Conservation (phyloP, 2,329 filamentous ascomycete species). For the Talaromyces sp. region DNA sequence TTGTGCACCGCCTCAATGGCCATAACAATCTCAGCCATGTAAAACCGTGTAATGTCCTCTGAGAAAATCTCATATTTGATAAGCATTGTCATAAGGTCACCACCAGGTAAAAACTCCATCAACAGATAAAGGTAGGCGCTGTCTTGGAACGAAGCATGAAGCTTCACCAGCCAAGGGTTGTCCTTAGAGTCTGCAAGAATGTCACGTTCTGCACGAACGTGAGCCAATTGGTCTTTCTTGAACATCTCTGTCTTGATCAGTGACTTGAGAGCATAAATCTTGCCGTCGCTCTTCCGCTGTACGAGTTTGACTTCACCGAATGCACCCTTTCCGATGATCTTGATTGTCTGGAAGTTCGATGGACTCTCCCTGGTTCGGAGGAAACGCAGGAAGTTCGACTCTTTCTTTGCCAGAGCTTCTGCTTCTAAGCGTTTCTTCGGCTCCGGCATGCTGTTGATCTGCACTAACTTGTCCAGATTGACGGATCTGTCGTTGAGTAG, state of each 20-base stretch:
- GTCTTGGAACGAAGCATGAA: conserved; percentile 97
- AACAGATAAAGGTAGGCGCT: conserved; percentile 95
- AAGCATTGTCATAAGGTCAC: conserved; percentile 99
- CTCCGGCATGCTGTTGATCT: conserved; percentile 68
- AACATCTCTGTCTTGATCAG: conserved; percentile 99
- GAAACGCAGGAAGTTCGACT: conserved; percentile 90
- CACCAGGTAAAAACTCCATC: conserved; percentile 98
- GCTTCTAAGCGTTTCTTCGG: conserved; percentile 78
- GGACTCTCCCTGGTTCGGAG: conserved; percentile 88
- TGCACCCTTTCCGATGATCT: conserved; percentile 97
- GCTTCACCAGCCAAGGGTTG: conserved; percentile 98
- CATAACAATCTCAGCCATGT: conserved; percentile 96
- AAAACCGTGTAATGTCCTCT: conserved; percentile 96
- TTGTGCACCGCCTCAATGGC: conserved; percentile 99
- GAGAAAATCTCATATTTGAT: conserved; percentile 99
- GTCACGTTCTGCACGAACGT: conserved; percentile 95
- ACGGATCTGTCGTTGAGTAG: conserved; percentile 60
- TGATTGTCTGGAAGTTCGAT: conserved; percentile 91
- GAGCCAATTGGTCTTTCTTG: conserved; percentile 96
- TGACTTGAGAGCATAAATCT: conserved; percentile 97
- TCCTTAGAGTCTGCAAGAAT: conserved; percentile 94
- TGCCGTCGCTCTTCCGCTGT: conserved; percentile 90
- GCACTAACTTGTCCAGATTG: conserved; percentile 81
- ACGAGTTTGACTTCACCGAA: conserved; percentile 98
- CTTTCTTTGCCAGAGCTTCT: conserved; percentile 76